Evolutionary conservation across 2,329 filamentous ascomycete genomes (phyloP).

Genomic region (Xylaria sp.): DNA sequence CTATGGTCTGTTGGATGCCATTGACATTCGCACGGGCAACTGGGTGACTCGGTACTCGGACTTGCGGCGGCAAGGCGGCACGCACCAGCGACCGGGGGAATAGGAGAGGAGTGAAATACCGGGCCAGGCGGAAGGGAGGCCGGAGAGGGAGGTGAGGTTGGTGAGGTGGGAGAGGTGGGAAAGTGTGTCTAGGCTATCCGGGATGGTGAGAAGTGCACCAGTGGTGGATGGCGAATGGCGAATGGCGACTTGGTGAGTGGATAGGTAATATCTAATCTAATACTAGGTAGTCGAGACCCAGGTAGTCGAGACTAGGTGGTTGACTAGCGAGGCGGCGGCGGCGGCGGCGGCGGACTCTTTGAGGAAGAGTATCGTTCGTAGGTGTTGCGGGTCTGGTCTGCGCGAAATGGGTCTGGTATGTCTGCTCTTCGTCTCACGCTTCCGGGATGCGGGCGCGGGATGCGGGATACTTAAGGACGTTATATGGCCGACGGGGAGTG

Average conservation of each 20-base stretch:
- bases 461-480: no score
- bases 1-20: constrained; percentile 64
- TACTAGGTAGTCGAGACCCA: background rate
- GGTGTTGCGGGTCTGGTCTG: constrained; percentile 18
- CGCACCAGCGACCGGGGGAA: background rate
- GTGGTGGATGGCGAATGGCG: background rate
- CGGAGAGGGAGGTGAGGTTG: background rate
- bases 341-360: no score
- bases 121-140: background rate
- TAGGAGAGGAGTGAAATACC: background rate
- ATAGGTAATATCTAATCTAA: constrained; percentile 9
- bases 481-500: background rate
- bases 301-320: background rate
- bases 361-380: constrained; percentile 18
- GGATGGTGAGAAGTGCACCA: background rate
- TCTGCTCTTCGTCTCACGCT: background rate
- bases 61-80: constrained; percentile 2
- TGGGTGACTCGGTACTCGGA: constrained; percentile 16
- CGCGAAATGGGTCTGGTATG: constrained; percentile 8
- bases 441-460: background rate
- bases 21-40: constrained; percentile 48
- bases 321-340: background rate
- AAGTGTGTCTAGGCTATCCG: background rate
- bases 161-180: background rate
- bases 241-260: background rate